Evolutionary conservation across 768 basidiomycete species (phyloP).

Genomic region (Agrocybe chaxingu): DNA sequence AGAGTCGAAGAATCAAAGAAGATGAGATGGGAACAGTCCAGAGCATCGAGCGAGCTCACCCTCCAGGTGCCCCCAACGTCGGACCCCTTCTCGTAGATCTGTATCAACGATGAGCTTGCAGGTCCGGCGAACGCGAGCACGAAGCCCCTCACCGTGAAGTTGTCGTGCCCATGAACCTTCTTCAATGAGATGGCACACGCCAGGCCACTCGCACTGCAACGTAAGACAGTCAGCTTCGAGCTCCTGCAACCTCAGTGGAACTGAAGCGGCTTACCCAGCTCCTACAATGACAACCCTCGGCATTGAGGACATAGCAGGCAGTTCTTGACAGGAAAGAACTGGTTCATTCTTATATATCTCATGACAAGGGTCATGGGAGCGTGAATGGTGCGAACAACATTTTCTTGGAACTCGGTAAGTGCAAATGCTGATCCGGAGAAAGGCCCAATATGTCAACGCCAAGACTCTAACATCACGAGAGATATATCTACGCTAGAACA

Average conservation of each 20-base stretch:
- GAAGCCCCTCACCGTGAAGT: constrained; percentile 33
- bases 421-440: too few species aligned
- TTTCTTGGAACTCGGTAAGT: too few species aligned
- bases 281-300: constrained; percentile 29
- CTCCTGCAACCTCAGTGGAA: not conserved
- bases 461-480: too few species aligned
- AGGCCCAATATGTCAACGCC: too few species aligned
- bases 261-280: constrained; percentile 22
- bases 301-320: too few species aligned
- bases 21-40: not conserved
- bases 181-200: constrained; percentile 42
- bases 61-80: constrained; percentile 53
- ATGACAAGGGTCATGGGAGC: too few species aligned
- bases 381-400: too few species aligned
- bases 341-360: too few species aligned
- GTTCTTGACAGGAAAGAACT: too few species aligned
- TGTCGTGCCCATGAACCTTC: constrained; percentile 27
- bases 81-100: constrained; percentile 45
- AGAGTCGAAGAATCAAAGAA: not conserved
- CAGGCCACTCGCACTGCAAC: constrained; percentile 36
- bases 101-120: not conserved
- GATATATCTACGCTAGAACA: too few species aligned
- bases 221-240: not conserved
- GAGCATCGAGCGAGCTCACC: constrained; percentile 26
- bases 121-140: not conserved